phyloP scores from a whole-genome alignment of 148 eudicot genomes.

The Persicaria tinctoria region DNA sequence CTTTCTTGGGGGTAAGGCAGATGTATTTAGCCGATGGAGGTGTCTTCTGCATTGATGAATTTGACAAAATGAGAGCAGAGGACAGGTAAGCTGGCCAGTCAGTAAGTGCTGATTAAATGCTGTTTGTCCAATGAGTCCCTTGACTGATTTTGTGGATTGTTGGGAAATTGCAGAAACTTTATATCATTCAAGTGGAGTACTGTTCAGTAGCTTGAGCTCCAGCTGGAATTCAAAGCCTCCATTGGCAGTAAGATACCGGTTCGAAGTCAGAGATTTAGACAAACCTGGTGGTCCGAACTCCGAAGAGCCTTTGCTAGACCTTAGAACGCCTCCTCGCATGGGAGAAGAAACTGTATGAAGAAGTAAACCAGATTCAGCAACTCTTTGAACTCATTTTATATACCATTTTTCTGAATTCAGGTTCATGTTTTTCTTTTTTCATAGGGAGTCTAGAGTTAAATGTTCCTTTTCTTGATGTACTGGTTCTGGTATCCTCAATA shows the following conservation, averaged over 20 bases:
- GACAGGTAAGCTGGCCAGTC: too few relatives aligned
- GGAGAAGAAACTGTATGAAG: slow-evolving; percentile 86
- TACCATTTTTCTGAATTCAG: slow-evolving; percentile 28
- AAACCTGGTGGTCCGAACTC: slow-evolving; percentile 48
- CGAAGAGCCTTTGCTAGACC: too few relatives aligned
- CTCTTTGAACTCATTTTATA: background rate
- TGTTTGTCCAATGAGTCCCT: too few relatives aligned
- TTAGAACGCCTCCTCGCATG: too few relatives aligned
- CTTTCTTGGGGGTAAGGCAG: background rate
- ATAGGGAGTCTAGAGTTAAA: background rate
- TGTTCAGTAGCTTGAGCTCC: slow-evolving; percentile 80
- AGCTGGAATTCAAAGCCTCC: slow-evolving; percentile 97
- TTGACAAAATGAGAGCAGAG: too few relatives aligned
- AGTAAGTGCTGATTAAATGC: too few relatives aligned
- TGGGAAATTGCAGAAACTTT: slow-evolving; percentile 60
- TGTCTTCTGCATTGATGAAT: too few relatives aligned
- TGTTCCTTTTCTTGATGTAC: background rate
- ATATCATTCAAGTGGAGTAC: slow-evolving; percentile 91
- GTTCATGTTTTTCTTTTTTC: slow-evolving; percentile 23
- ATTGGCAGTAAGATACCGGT: slow-evolving; percentile 65
- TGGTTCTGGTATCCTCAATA: background rate
- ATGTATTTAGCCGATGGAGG: too few relatives aligned
- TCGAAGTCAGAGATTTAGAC: slow-evolving; percentile 56
- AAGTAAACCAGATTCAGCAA: slow-evolving; percentile 61
- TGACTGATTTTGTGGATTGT: background rate